These are phyloP conservation scores for Daldinia sp. DNA, from an alignment of 2,329 filamentous ascomycete genomes.

Conservation along the genomic window DNA sequence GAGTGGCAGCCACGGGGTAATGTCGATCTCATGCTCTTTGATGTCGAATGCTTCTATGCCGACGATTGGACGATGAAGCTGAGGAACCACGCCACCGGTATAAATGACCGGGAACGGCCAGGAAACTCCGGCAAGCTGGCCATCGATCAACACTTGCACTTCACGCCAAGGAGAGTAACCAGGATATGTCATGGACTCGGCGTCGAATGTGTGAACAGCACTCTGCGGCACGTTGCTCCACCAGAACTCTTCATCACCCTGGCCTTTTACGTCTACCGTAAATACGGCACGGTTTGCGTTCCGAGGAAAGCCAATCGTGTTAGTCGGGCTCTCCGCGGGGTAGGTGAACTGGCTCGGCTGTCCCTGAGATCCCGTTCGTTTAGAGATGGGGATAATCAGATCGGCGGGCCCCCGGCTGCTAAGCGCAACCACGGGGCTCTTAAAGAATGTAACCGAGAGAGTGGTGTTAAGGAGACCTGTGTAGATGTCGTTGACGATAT, in stretches of 20 bases:
- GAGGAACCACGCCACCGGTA: conserved; percentile 80
- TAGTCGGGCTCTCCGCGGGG: conserved; percentile 68
- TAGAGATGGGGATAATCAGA: conserved; percentile 72
- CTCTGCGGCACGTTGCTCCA: conserved; percentile 78
- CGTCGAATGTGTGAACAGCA: conserved; percentile 65
- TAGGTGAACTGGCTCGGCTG: conserved; percentile 72
- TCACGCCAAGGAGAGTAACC: conserved; percentile 81
- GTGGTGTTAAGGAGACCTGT: conserved; percentile 79
- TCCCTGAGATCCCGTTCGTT: conserved; percentile 57
- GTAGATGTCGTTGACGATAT: conserved; percentile 74
- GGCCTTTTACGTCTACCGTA: conserved; percentile 79
- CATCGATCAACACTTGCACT: conserved; percentile 79
- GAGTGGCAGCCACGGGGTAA: conserved; percentile 76
- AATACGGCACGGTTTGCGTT: conserved; percentile 76
- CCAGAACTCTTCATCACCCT: conserved; percentile 84
- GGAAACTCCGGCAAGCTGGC: conserved; percentile 73
- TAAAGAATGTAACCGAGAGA: conserved; percentile 77
- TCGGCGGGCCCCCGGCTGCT: conserved; percentile 62
- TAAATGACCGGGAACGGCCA: conserved; percentile 88
- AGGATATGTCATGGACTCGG: conserved; percentile 64
- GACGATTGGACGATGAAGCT: conserved; percentile 79
- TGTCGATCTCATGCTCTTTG: conserved; percentile 81
- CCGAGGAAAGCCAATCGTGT: conserved; percentile 67
- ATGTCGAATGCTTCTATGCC: conserved; percentile 83
- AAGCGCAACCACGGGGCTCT: conserved; percentile 48